Evolutionary conservation across 306 rosid genomes (phyloP), one percentile per base, ranked within the genome.

Genomic region (Prosopis cineraria): DNA sequence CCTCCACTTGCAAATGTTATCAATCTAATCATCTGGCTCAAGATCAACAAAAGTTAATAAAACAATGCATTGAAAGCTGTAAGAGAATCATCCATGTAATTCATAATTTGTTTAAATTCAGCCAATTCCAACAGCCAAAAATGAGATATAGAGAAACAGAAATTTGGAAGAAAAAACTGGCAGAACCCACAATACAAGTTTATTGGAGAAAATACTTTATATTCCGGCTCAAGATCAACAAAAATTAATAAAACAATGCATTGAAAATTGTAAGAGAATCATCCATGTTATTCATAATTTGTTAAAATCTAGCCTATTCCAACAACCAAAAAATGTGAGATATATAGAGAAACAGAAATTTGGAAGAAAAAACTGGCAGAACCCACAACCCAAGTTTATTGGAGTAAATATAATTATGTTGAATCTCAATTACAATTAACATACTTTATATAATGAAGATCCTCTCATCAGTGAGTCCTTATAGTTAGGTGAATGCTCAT

Each of bases 361-460:
- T 1, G 22, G 10, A 63, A 7, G 33, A 20, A 33, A 52, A 37
- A 24, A 29, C 1, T 5, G 20, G 50, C 39, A 70, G 62, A 60
- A 59, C 52, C 68, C 19, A 25, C 5, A 9, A 19, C 22, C 25
- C 64, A 19, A 45, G 43, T 17, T 48, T 3, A 34, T 72, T 50
- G 39, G 33, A 20, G 22, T 1, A 31, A 70, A 30, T 37, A n/a
- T 17, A 31, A 56, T 30, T 62, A 56, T 19, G 17, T 39, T 60
- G 60, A 52, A 65, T 65, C 8, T 36, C 70, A 22, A n/a, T 36
- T 36, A 5, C n/a, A 65, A 77, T 66, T 66, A 71, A 22, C 90
- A 67, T 91, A 95, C 98, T 87, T 95, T 95, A 82, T 89, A 97
- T 68, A 95, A 87, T 76, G 98, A 92, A 83, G 91, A 88, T 70